These are phyloP conservation scores for Yamadazyma kitorensis DNA, from an alignment of 805 yeast species.

Conservation along the genomic window DNA sequence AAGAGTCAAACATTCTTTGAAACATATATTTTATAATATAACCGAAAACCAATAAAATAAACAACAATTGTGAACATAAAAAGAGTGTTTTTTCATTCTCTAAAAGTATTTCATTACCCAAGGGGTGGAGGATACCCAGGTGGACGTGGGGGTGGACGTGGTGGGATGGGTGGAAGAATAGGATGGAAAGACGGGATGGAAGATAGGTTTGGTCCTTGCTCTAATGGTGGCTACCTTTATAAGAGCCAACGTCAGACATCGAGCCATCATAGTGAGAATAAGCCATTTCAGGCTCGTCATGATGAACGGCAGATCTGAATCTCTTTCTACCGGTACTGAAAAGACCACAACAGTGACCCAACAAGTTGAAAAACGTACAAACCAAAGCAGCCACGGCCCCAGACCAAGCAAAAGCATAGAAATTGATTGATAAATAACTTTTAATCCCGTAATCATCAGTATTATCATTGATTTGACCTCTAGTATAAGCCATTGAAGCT, in stretches of 20 bases:
- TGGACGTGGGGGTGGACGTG: too few species aligned
- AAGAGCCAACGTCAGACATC: slow-evolving; percentile 7
- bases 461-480: slow-evolving; percentile 49
- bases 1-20: too few species aligned
- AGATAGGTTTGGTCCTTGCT: too few species aligned
- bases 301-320: slow-evolving; percentile 20
- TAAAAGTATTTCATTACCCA: too few species aligned
- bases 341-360: slow-evolving; percentile 43
- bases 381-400: slow-evolving; percentile 47
- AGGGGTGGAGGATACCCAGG: too few species aligned
- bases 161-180: too few species aligned
- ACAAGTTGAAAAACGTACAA: slow-evolving; percentile 27
- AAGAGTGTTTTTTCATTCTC: too few species aligned
- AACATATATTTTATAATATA: too few species aligned
- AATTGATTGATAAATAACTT: slow-evolving; percentile 48
- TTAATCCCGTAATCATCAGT: slow-evolving; percentile 50
- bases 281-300: slow-evolving; percentile 20
- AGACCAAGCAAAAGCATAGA: slow-evolving; percentile 65
- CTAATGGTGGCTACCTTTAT: slow-evolving; percentile 3
- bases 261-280: slow-evolving; percentile 18
- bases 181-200: too few species aligned
- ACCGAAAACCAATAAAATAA: too few species aligned
- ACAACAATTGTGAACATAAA: too few species aligned
- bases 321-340: slow-evolving; percentile 30
- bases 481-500: slow-evolving; percentile 53